Base-by-base conservation (phyloP, 805 yeast genomes). In the Suhomyces faveliae region DNA sequence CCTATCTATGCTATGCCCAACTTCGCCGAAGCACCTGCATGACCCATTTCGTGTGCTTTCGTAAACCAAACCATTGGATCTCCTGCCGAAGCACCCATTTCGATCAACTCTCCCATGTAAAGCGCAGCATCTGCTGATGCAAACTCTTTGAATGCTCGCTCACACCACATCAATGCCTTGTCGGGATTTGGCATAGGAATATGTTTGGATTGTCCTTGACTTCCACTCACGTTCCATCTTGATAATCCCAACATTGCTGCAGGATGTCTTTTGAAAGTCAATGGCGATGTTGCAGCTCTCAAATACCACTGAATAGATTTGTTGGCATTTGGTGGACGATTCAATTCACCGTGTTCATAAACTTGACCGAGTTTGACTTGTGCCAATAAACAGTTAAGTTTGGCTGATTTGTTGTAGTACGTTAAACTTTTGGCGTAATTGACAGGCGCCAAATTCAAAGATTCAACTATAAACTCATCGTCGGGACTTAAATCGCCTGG, bases 301-400 rank as follows among this genome's bases (percentile, higher is more conserved):
- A 70, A 58, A 51, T 63, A 73, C 78, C 78, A 73, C 48, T 71
- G 77, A 39, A 73, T 66, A 15, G 77, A 72, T 53, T 73, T 73
- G 54, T 57, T 63, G 13, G 76, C 63, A 50, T 73, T 73, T 42
- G 49, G 51, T 24, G 61, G 65, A 24, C 77, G 61, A 57, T 71
- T 66, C 57, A 73, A 65, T 47, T 73, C 77, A 3, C 76, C 78
- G 40, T 54, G 54, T 53, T 73, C 78, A 52, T 73, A 73, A 3
- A 73, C 66, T n/a, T 59, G 58, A 3, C 76, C 78, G 29, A 73
- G 57, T 47, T 67, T 66, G 13, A 71, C 77, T 51, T 70, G 73
- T 2, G 76, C 74, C 24, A 66, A 58, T 20, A 72, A 58, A 48
- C 73, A 69, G 47, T 65, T 61, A 49, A 67, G 59, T 54, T 70